phyloP scores from a whole-genome alignment of 2,329 filamentous ascomycete species.

The Fonsecaea pedrosoi region DNA sequence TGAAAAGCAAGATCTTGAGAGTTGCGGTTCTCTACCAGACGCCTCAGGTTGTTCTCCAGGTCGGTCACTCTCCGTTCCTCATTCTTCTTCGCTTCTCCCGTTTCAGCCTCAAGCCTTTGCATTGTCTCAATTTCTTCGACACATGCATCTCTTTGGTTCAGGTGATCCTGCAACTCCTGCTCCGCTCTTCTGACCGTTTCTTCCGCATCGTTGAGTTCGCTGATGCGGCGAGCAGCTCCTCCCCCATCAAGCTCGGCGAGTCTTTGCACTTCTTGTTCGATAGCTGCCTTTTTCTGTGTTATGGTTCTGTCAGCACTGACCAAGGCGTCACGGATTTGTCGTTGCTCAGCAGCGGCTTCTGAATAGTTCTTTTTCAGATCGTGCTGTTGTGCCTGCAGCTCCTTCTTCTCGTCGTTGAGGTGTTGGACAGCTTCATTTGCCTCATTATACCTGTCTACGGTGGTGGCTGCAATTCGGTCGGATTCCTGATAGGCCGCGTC shows the following conservation, averaged over 20 bases:
- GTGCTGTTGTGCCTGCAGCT: conserved; percentile 60
- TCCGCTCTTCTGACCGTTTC: conserved; percentile 56
- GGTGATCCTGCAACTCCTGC: conserved; percentile 51
- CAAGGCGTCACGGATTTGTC: conserved; percentile 60
- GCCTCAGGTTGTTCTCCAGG: conserved; percentile 59
- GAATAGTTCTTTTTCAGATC: conserved; percentile 61
- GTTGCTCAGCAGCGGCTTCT: conserved; percentile 67
- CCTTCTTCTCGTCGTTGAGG: conserved; percentile 56
- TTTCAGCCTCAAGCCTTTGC: conserved; percentile 29
- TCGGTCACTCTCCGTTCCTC: conserved; percentile 64
- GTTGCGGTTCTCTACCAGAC: conserved; percentile 64
- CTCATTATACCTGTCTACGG: conserved; percentile 52
- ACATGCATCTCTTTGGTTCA: conserved; percentile 45
- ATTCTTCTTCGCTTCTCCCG: conserved; percentile 34
- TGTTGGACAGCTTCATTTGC: conserved; percentile 53
- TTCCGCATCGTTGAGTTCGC: conserved; percentile 66
- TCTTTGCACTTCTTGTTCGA: conserved; percentile 57
- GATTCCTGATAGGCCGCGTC: conserved; percentile 55
- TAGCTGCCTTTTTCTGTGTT: conserved; percentile 56
- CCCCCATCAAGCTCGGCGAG: conserved; percentile 74
- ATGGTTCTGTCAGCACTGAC: conserved; percentile 49
- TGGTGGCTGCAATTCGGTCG: conserved; percentile 42
- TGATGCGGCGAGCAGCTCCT: conserved; percentile 66
- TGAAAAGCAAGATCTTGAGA: conserved; percentile 71
- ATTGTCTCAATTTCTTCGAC: conserved; percentile 47